Percentiles rank a stretch among this genome's conserved stretches.
phyloP scores from a whole-genome alignment of 768 basidiomycete species.

The Macrolepiota fuliginosa region DNA sequence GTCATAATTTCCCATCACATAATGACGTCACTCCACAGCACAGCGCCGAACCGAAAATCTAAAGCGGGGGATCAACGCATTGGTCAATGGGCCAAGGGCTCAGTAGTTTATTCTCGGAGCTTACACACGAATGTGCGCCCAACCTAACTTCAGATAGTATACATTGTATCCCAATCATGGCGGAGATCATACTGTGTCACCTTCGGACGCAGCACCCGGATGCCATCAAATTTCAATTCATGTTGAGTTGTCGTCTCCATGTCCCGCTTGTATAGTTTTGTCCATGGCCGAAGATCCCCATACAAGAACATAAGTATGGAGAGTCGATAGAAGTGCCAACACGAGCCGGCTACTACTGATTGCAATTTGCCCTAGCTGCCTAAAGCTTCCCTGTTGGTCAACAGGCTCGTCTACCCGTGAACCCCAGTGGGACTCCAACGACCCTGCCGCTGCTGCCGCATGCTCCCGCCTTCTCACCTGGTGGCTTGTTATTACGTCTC shows the following conservation, averaged over 20 bases:
- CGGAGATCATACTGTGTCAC: neutral
- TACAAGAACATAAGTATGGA: neutral
- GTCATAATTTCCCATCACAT: neutral
- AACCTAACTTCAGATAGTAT: neutral
- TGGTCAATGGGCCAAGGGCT: neutral
- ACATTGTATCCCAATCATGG: neutral
- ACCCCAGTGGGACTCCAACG: no score
- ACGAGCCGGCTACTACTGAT: no score
- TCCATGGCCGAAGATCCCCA: neutral
- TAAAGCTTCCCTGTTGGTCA: neutral
- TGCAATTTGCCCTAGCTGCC: neutral
- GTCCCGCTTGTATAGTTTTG: neutral
- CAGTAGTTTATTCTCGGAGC: neutral
- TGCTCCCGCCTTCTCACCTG: neutral
- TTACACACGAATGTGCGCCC: neutral
- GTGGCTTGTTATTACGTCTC: neutral
- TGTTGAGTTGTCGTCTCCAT: neutral
- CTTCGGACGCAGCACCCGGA: neutral
- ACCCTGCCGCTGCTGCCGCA: neutral
- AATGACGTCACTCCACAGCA: constrained; percentile 9
- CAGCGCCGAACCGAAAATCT: neutral
- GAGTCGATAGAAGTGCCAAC: no score
- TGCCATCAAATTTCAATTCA: neutral
- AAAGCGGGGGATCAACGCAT: neutral
- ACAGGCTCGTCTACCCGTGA: neutral